Evolutionary conservation across 257 asterid species (phyloP), one percentile per base, ranked within the genome.

Genomic region (Primulina eburnea): DNA sequence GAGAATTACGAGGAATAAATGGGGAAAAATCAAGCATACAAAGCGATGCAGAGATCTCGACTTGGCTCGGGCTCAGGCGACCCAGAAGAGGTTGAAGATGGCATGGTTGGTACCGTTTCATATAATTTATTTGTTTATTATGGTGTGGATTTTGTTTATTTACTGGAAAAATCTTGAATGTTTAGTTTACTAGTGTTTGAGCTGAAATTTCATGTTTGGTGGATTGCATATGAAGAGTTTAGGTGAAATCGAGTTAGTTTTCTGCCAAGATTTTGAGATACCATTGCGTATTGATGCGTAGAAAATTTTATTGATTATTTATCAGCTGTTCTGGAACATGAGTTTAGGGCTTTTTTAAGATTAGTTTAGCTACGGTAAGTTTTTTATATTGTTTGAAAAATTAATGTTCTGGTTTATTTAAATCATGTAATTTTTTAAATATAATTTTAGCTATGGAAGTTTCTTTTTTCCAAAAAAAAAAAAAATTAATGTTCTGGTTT

Each of bases 1-100:
- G 20, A 50, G 5, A 50, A 17, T 50, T 50, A 50, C 53, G 2
- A 43, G n/a, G 50, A 11, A 43, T 43, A 38, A 74, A 90, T 90
- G 96, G 96, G 97, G 81, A 88, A 90, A 63, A 90, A 90, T 81
- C 97, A 90, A 83, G 89, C 90, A 37, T 88, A 90, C 89, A 90
- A 88, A 78, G 90, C 97, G 80, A 90, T 88, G 96, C 97, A 90
- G 85, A 87, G 89, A 82, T 71, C 95, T 34, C 86, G 89, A 83
- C 64, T 85, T 32, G 97, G 95, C 35, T 85, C 95, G 26, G 80
- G 90, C 83, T 76, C 92, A 52, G 95, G 76, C 64, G 94, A 73
- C 4, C 95, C 92, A 8, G 95, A 90, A 1, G 97, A 89, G 77
- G 83, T 80, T 83, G 90, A 90, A 67, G 97, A 90, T 69, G 97